phyloP scores from a whole-genome alignment of 139 green algal species.

The Spirogloea muscicola region DNA sequence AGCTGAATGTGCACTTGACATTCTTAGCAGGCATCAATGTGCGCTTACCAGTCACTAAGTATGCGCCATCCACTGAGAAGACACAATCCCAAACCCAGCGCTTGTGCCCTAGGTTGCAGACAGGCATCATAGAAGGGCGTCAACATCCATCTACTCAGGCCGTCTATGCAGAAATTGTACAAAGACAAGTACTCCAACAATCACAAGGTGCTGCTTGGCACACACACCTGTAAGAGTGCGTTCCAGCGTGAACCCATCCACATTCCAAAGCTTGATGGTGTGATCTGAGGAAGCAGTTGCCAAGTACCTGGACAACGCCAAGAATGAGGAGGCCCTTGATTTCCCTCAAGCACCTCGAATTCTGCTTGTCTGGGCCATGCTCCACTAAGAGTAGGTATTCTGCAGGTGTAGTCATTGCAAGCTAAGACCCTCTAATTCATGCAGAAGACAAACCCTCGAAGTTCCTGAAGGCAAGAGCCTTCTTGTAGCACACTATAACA shows the following conservation, averaged over 20 bases:
- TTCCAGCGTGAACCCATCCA: conserved; percentile 88
- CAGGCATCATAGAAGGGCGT: not conserved
- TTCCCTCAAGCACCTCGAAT: too few species aligned
- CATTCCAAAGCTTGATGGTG: conserved; percentile 89
- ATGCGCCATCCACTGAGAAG: conserved; percentile 95
- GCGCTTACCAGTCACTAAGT: conserved; percentile 89
- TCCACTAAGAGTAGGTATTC: too few species aligned
- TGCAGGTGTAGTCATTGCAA: too few species aligned
- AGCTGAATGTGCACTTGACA: too few species aligned
- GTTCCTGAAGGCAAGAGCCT: too few species aligned
- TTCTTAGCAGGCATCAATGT: too few species aligned
- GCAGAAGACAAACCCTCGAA: too few species aligned
- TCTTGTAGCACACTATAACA: not conserved
- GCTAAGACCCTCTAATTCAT: too few species aligned
- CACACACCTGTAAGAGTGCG: conserved; percentile 64
- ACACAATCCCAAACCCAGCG: conserved; percentile 99
- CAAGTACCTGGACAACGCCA: conserved; percentile 67
- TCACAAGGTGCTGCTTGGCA: not conserved
- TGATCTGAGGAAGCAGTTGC: conserved; percentile 90
- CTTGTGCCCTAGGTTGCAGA: conserved; percentile 44
- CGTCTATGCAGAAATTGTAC: not conserved
- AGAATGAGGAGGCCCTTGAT: too few species aligned
- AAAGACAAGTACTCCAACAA: not conserved
- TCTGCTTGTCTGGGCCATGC: too few species aligned
- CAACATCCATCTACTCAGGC: not conserved